Percentiles rank a stretch among this genome's conserved stretches.
Conservation (phyloP, 306 rosid species). For the Alnus glutinosa region DNA sequence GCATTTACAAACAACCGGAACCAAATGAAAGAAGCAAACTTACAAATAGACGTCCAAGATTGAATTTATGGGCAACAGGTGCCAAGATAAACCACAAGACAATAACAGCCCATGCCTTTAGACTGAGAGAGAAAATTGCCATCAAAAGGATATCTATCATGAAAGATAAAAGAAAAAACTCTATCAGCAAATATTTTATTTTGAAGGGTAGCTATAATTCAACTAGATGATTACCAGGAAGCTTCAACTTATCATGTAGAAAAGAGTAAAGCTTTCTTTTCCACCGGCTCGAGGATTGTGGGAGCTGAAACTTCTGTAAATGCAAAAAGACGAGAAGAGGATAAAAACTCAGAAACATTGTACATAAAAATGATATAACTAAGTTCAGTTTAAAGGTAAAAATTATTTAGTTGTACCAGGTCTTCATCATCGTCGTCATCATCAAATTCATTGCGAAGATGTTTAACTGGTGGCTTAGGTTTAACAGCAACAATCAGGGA, state of each 20-base stretch:
- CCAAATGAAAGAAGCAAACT: constrained; percentile 31
- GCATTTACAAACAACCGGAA: constrained; percentile 9
- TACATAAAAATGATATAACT: constrained; percentile 4
- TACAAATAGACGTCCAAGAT: constrained; percentile 90
- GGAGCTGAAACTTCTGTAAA: constrained; percentile 84
- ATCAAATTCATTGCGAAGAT: constrained; percentile 52
- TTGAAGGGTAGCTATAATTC: constrained; percentile 14
- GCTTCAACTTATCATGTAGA: constrained; percentile 81
- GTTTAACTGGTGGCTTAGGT: constrained; percentile 80
- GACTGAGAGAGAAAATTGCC: constrained; percentile 80
- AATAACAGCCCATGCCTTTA: constrained; percentile 74
- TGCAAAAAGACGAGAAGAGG: constrained; percentile 29
- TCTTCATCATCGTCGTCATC: constrained; percentile 76
- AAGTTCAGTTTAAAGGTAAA: constrained; percentile 18
- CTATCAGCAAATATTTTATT: constrained; percentile 34
- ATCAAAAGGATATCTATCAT: constrained; percentile 83
- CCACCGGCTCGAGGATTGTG: constrained; percentile 79
- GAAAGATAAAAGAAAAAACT: constrained; percentile 25
- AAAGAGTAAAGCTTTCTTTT: constrained; percentile 72
- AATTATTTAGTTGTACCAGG: constrained; percentile 54
- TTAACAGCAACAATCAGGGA: constrained; percentile 82
- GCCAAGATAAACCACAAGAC: constrained; percentile 86
- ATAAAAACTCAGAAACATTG: not conserved
- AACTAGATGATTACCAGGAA: constrained; percentile 63
- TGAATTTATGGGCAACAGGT: constrained; percentile 84